Evolutionary conservation across 164 flowering plant species (phyloP).

Genomic region (Brasenia schreberi): DNA sequence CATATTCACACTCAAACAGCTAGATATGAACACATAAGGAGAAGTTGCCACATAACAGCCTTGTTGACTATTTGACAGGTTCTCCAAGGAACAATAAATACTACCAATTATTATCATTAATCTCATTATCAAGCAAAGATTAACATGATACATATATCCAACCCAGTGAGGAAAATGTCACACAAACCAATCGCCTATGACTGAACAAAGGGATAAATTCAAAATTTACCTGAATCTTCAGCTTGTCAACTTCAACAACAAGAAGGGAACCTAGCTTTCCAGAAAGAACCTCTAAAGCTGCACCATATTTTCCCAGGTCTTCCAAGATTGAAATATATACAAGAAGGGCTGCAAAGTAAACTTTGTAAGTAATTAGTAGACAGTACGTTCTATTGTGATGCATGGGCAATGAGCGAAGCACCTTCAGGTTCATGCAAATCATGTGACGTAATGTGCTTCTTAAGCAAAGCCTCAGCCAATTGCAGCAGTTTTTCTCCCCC

Average conservation of each 20-base stretch:
- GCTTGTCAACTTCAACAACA: conserved; percentile 67
- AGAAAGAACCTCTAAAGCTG: conserved; percentile 68
- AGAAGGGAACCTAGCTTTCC: conserved; percentile 77
- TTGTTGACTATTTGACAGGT: not conserved
- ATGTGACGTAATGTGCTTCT: conserved; percentile 80
- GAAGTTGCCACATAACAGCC: too few species aligned
- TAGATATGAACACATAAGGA: too few species aligned
- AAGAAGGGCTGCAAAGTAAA: conserved; percentile 53
- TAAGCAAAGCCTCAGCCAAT: conserved; percentile 85
- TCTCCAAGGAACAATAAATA: not conserved
- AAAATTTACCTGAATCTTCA: conserved; percentile 65
- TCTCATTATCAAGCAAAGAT: not conserved
- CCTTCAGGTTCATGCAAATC: conserved; percentile 96
- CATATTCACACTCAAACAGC: too few species aligned
- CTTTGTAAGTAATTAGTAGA: not conserved
- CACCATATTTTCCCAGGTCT: conserved; percentile 65
- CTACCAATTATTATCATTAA: not conserved
- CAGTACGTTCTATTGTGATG: not conserved
- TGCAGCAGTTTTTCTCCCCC: conserved; percentile 57
- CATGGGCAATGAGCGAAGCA: conserved; percentile 6
- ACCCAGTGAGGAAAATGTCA: not conserved
- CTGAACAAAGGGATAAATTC: too few species aligned
- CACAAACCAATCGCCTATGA: too few species aligned
- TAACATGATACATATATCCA: not conserved
- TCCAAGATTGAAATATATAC: conserved; percentile 81